Base-by-base conservation (phyloP, 345 rosid species). In the Aurinia saxatilis region DNA sequence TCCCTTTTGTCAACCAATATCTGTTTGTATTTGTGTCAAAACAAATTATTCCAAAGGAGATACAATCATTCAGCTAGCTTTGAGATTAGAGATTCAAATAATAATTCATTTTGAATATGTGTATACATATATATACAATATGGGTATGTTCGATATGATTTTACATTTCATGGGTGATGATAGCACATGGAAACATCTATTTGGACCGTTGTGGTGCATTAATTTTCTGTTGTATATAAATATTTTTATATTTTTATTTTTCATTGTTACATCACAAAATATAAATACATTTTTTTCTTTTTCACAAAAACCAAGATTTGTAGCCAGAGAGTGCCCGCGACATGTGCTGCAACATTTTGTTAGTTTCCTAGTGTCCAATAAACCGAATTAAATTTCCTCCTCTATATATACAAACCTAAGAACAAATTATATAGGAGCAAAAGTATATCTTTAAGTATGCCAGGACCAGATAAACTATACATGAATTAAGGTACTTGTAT, bases 331-430 rank as follows among this genome's bases (percentile, higher is more conserved):
- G 39, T 55, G 59, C 69, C 74, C 69, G 69, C 69, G 52, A 70
- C 74, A 63, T 63, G 68, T 70, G 74, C 69, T 70, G 74, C 69
- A 21, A 47, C 68, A 21, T 58, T 52, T 69, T 69, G 67, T 46
- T 46, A 10, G 56, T 37, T 61, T 53, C 52, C 60, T 50, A 50
- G 7, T 50, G 66, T 68, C 73, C 62, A 44, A 42, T 14, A 68
- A 36, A 25, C 40, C 31, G 34, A 21, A 6, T 42, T 44, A 30
- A 57, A 27, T 57, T 15, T 34, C 46, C 23, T n/a, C 19, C 34
- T 39, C 18, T 40, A 51, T 11, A 3, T 18, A 36, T 10, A n/a
- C n/a, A n/a, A 39, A 6, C 33, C 5, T 0, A 10, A 15, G 3
- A n/a, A 1, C 7, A 36, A 15, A 15, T 5, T 11, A 18, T 17